Evolutionary conservation across 768 basidiomycete species (phyloP).

Genomic region (Fomitopsis pulvina): DNA sequence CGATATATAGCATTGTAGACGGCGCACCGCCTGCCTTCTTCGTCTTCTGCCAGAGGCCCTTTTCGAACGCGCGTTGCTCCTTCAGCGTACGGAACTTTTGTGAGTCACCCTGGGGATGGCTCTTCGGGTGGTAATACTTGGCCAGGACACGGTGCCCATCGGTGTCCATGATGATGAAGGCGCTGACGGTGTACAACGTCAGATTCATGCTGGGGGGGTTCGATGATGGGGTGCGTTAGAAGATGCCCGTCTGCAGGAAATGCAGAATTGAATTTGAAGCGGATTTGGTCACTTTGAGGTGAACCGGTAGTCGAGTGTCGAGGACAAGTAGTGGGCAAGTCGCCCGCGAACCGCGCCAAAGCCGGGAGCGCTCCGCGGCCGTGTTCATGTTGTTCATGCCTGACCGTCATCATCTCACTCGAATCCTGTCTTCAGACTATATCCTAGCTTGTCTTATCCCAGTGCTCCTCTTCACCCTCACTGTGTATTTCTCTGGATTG

Average conservation of each 20-base stretch:
- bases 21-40: slow-evolving; percentile 83
- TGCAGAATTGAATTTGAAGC: no score
- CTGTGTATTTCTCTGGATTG: slow-evolving; percentile 8
- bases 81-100: slow-evolving; percentile 68
- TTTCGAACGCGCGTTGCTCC: slow-evolving; percentile 94
- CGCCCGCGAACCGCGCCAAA: no score
- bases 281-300: no score
- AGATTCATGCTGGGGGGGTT: no score
- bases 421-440: slow-evolving; percentile 14
- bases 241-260: no score
- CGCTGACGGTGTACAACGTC: slow-evolving; percentile 81
- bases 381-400: background rate
- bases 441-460: slow-evolving; percentile 16
- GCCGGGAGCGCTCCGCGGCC: no score
- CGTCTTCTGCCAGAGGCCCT: slow-evolving; percentile 92
- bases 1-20: background rate
- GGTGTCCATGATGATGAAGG: slow-evolving; percentile 89
- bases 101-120: slow-evolving; percentile 50
- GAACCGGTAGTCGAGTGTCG: no score
- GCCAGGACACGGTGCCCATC: slow-evolving; percentile 93
- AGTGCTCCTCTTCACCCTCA: slow-evolving; percentile 13
- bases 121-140: slow-evolving; percentile 86
- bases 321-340: no score
- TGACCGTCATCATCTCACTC: slow-evolving; percentile 7
- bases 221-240: no score